Percentiles rank a stretch among this genome's conserved stretches.
Evolutionary conservation across 352 stramenopile genomes (phyloP).

Genomic region (Elongisporangium anandrum): DNA sequence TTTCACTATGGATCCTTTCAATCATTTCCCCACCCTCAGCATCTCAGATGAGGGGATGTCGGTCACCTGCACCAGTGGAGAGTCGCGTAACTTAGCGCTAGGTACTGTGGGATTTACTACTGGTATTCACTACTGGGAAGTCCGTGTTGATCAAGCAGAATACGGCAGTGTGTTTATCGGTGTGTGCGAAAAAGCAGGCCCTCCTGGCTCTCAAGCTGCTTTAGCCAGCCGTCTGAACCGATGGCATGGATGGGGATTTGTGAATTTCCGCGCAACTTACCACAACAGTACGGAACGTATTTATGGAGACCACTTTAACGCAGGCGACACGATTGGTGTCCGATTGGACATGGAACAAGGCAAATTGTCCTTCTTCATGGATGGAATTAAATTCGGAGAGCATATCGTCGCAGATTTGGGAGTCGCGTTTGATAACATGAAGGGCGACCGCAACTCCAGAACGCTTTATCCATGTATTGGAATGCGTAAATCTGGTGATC

Average conservation of each 20-base stretch:
- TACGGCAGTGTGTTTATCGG: constrained; percentile 98
- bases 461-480: constrained; percentile 96
- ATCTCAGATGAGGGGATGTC: constrained; percentile 75
- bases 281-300: constrained; percentile 90
- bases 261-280: constrained; percentile 96
- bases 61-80: constrained; percentile 79
- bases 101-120: constrained; percentile 83
- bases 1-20: constrained; percentile 84
- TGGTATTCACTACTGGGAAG: constrained; percentile 98
- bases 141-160: constrained; percentile 95
- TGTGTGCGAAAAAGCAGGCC: constrained; percentile 89
- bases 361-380: constrained; percentile 97
- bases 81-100: constrained; percentile 82
- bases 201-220: constrained; percentile 70
- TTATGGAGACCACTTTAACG: constrained; percentile 88
- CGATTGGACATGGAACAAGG: constrained; percentile 98
- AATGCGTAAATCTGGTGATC: constrained; percentile 93
- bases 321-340: constrained; percentile 98
- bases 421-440: constrained; percentile 95
- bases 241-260: constrained; percentile 95
- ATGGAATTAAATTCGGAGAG: constrained; percentile 99
- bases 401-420: constrained; percentile 98
- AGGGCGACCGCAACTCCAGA: constrained; percentile 73
- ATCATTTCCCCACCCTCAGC: constrained; percentile 73
- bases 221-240: constrained; percentile 78